These are phyloP conservation scores for Camellia oleifera DNA, from an alignment of 179 eudicot species.

Conservation along the genomic window DNA sequence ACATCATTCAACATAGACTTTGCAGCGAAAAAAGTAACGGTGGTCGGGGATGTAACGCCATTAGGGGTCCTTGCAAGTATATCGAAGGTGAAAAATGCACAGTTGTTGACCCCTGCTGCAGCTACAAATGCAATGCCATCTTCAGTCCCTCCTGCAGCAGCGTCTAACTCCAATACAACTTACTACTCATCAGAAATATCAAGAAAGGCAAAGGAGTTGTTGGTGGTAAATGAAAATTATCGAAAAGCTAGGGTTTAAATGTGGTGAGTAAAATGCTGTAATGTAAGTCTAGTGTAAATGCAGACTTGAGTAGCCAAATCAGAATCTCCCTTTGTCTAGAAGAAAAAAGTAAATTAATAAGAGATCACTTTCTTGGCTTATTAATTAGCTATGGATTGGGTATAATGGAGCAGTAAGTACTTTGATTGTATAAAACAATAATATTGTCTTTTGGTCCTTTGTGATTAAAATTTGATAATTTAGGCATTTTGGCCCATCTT, in stretches of 20 bases:
- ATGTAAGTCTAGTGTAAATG: neutral
- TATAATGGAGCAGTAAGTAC: neutral
- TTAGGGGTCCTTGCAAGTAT: slow-evolving; percentile 49
- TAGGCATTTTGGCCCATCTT: neutral
- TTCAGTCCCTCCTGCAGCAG: slow-evolving; percentile 4
- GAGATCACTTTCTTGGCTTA: neutral
- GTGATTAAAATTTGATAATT: slow-evolving; percentile 6
- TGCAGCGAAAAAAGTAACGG: slow-evolving; percentile 57
- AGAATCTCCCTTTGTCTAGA: neutral
- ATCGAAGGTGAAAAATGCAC: slow-evolving; percentile 60
- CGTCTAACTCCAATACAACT: neutral
- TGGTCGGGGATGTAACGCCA: slow-evolving; percentile 55
- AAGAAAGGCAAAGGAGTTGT: slow-evolving; percentile 14
- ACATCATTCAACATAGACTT: slow-evolving; percentile 59
- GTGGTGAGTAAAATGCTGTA: no score
- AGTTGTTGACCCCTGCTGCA: slow-evolving; percentile 38
- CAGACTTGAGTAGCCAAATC: neutral
- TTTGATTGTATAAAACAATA: neutral
- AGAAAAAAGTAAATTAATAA: no score
- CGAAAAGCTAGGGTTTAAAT: neutral
- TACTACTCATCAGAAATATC: neutral
- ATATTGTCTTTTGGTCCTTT: neutral
- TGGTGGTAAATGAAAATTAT: neutral
- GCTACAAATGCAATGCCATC: slow-evolving; percentile 8
- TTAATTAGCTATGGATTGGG: neutral